Percentiles rank a stretch among this genome's conserved stretches.
Evolutionary conservation across 305 asterid genomes (phyloP).

Genomic region (Striga hermonthica): DNA sequence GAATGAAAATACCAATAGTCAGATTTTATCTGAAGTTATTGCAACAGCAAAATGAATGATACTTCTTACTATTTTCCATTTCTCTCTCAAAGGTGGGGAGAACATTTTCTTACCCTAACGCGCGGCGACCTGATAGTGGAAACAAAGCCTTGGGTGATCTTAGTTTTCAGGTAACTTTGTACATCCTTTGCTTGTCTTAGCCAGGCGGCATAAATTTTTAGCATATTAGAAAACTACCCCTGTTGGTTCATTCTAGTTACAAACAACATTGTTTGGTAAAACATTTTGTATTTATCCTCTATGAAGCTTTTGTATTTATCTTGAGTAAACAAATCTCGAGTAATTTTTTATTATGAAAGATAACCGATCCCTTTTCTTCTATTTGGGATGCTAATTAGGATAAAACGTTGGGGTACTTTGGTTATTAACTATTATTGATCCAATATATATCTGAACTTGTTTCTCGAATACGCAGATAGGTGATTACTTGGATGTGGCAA

Average conservation of each 20-base stretch:
- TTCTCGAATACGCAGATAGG: conserved; percentile 59
- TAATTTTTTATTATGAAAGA: too few relatives aligned
- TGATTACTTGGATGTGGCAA: conserved; percentile 87
- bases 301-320: too few relatives aligned
- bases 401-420: too few relatives aligned
- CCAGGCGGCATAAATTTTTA: background rate
- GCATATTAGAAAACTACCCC: too few relatives aligned
- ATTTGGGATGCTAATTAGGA: too few relatives aligned
- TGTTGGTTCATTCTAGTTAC: too few relatives aligned
- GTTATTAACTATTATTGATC: too few relatives aligned
- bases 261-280: too few relatives aligned
- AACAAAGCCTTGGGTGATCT: conserved; percentile 77
- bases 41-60: conserved; percentile 5
- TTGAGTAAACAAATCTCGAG: too few relatives aligned
- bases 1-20: background rate
- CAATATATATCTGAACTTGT: conserved; percentile 13
- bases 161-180: conserved; percentile 60
- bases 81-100: conserved; percentile 59
- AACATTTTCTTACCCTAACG: conserved; percentile 68
- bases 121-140: conserved; percentile 75
- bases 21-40: conserved; percentile 2
- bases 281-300: too few relatives aligned
- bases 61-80: conserved; percentile 24
- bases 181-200: background rate
- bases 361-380: too few relatives aligned